phyloP scores from a whole-genome alignment of 1,139 yeast genomes.

The Blastobotrys apis region DNA sequence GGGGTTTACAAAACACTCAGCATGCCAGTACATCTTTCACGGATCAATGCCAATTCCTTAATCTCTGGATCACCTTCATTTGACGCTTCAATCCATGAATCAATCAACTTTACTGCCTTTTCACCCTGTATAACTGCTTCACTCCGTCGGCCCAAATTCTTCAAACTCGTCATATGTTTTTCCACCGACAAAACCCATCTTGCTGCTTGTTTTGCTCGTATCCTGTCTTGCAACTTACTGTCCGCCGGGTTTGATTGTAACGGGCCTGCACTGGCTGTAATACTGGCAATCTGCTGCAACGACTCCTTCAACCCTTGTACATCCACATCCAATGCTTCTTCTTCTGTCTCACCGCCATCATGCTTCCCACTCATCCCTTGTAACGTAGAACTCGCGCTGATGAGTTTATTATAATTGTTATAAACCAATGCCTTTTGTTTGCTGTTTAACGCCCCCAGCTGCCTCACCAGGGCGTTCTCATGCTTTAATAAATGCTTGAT shows the following conservation, averaged over 20 bases:
- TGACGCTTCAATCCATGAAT: slow-evolving; percentile 15
- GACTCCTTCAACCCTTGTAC: slow-evolving; percentile 2
- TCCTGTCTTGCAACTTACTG: slow-evolving; percentile 13
- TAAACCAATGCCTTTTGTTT: slow-evolving; percentile 44
- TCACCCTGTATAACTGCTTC: slow-evolving; percentile 21
- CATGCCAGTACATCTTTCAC: slow-evolving; percentile 14
- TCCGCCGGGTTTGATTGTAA: slow-evolving; percentile 7
- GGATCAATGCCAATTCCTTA: slow-evolving; percentile 13
- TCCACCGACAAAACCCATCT: slow-evolving; percentile 18
- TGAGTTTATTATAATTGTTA: slow-evolving; percentile 41
- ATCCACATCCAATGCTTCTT: slow-evolving; percentile 14
- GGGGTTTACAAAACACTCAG: slow-evolving; percentile 6
- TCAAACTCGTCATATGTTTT: slow-evolving; percentile 12
- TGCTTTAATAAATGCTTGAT: slow-evolving; percentile 30
- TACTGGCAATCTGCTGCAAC: neutral
- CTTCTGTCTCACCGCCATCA: slow-evolving; percentile 12
- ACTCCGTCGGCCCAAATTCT: slow-evolving; percentile 15
- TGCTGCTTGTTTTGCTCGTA: slow-evolving; percentile 16
- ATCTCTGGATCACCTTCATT: slow-evolving; percentile 10
- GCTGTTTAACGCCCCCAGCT: slow-evolving; percentile 37
- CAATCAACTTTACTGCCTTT: slow-evolving; percentile 21
- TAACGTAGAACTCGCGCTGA: slow-evolving; percentile 38
- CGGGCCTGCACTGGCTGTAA: neutral
- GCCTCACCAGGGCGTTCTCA: slow-evolving; percentile 34
- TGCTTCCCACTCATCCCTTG: slow-evolving; percentile 23